Percentiles rank a stretch among this genome's conserved stretches.
Evolutionary conservation across 192 early-diverging fungal species (phyloP).

Genomic region (Powellomyces hirtus): DNA sequence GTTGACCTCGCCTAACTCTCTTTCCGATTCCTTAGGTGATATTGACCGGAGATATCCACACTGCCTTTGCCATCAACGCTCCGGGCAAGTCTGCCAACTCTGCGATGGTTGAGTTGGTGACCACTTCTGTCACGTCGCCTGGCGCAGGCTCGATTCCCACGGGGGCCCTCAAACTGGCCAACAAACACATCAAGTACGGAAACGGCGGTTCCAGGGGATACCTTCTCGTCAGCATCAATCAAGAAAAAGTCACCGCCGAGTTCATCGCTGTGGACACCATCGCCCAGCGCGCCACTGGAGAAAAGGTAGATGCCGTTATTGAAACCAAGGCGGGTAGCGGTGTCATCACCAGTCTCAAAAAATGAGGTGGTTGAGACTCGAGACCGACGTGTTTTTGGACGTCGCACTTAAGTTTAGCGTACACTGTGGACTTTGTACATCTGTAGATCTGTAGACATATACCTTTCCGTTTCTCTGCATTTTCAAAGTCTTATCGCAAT

Average conservation of each 20-base stretch:
- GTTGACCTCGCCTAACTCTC: background rate
- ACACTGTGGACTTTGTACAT: no score
- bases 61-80: constrained; percentile 32
- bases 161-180: constrained; percentile 11
- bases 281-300: background rate
- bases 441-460: no score
- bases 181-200: constrained; percentile 24
- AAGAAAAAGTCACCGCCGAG: constrained; percentile 28
- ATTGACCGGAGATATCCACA: constrained; percentile 42
- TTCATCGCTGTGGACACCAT: constrained; percentile 17
- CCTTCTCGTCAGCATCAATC: constrained; percentile 24
- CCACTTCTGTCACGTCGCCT: constrained; percentile 28
- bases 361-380: no score
- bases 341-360: constrained; percentile 14
- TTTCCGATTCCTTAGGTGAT: no score
- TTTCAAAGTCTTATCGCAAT: no score
- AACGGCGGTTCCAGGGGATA: constrained; percentile 33
- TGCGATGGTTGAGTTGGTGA: constrained; percentile 38
- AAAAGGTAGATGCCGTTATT: constrained; percentile 17
- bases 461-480: no score
- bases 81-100: constrained; percentile 23
- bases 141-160: constrained; percentile 10
- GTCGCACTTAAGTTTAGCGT: no score
- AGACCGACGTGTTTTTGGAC: no score
- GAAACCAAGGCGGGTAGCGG: constrained; percentile 25